Evolutionary conservation across 2,329 filamentous ascomycete genomes (phyloP).

Genomic region (Hypoxylon sp.): DNA sequence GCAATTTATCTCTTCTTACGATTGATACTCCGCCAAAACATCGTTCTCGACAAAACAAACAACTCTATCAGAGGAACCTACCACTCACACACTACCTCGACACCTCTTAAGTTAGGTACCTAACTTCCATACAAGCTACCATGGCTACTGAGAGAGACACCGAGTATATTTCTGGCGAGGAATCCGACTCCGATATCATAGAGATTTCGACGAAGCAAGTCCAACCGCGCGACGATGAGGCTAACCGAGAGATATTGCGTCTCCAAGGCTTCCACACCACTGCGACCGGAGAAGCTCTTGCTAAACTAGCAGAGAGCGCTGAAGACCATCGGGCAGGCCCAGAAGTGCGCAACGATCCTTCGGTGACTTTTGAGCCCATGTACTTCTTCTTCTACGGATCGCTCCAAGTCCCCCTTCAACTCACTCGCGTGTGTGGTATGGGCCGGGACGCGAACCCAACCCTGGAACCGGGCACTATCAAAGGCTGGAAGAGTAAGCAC

Average conservation of each 20-base stretch:
- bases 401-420: slow-evolving; percentile 26
- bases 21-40: no score
- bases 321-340: not conserved
- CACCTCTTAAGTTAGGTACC: no score
- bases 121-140: not conserved
- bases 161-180: no score
- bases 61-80: no score
- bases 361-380: slow-evolving; percentile 38
- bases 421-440: slow-evolving; percentile 10
- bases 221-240: no score
- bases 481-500: slow-evolving; percentile 34
- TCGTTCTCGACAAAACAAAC: no score
- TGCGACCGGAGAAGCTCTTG: slow-evolving; percentile 20
- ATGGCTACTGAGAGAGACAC: slow-evolving; percentile 9
- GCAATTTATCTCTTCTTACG: no score
- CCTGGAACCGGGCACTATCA: slow-evolving; percentile 23
- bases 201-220: no score
- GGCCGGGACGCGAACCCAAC: not conserved
- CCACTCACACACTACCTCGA: no score
- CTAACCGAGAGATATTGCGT: slow-evolving; percentile 18
- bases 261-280: slow-evolving; percentile 30
- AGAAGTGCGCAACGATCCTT: not conserved
- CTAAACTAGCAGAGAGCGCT: slow-evolving; percentile 2
- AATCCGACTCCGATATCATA: no score
- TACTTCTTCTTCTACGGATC: slow-evolving; percentile 45